Conservation (phyloP, 225 moss, liverwort and hornwort species). For the Straminergon stramineum region DNA sequence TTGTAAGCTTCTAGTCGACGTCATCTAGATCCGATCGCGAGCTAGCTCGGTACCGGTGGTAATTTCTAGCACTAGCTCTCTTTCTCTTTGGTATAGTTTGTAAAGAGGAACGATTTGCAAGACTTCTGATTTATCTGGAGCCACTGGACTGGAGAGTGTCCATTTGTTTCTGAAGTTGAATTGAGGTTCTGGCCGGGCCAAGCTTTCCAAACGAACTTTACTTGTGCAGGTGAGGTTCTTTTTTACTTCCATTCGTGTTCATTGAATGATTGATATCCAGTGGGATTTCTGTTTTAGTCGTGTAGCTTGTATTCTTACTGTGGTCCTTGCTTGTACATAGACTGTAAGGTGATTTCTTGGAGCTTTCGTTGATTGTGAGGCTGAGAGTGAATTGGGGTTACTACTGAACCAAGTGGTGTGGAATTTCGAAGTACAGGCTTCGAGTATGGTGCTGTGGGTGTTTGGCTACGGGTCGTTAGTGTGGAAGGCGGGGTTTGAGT, state of each 20-base stretch:
- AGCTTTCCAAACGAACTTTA: neutral
- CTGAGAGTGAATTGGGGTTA: neutral
- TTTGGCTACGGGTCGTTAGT: slow-evolving; percentile 73
- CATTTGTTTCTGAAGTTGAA: neutral
- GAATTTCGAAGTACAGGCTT: neutral
- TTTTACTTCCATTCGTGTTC: neutral
- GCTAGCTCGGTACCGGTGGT: neutral
- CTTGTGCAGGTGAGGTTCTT: neutral
- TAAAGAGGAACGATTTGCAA: neutral
- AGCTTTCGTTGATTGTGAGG: neutral
- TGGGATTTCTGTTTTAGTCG: neutral
- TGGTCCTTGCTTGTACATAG: neutral
- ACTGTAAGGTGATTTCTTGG: neutral
- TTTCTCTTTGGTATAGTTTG: neutral
- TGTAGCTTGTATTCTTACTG: neutral
- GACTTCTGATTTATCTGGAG: neutral
- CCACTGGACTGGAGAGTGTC: neutral
- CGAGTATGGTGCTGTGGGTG: slow-evolving; percentile 45
- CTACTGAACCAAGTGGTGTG: neutral
- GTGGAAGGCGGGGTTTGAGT: slow-evolving; percentile 64
- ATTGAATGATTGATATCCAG: neutral
- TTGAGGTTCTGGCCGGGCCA: neutral
- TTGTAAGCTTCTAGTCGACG: too few relatives aligned
- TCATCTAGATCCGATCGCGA: too few relatives aligned
- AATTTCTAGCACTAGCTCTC: neutral